Conservation (phyloP, 73 alveolate species). For the Tetrahymena elliotti region DNA sequence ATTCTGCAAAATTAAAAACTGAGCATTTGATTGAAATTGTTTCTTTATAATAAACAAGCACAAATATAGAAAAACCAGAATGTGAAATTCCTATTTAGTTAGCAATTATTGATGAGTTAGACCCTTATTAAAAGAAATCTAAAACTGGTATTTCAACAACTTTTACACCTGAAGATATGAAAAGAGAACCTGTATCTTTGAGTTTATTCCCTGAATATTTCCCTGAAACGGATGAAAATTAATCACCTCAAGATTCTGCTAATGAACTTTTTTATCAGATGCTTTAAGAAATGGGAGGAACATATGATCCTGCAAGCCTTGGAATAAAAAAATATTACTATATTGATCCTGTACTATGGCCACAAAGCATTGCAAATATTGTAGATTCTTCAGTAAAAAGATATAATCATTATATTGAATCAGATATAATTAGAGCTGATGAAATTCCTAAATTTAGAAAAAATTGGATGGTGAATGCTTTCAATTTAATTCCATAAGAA, state of each 20-base stretch:
- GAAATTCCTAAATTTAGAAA: slow-evolving; percentile 80
- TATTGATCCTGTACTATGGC: slow-evolving; percentile 62
- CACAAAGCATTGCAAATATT: slow-evolving; percentile 60
- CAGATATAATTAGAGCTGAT: slow-evolving; percentile 71
- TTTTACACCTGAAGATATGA: slow-evolving; percentile 57
- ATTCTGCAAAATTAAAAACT: slow-evolving; percentile 71
- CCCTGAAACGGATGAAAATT: slow-evolving; percentile 49
- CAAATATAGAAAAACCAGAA: slow-evolving; percentile 37
- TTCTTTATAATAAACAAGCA: slow-evolving; percentile 67
- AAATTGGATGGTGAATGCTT: slow-evolving; percentile 78
- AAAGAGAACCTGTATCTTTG: slow-evolving; percentile 62
- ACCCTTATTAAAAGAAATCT: slow-evolving; percentile 55
- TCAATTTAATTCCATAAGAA: slow-evolving; percentile 58
- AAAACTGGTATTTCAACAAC: slow-evolving; percentile 57
- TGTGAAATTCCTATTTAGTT: slow-evolving; percentile 47
- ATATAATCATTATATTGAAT: slow-evolving; percentile 73
- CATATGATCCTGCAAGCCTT: slow-evolving; percentile 71
- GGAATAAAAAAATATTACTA: slow-evolving; percentile 58
- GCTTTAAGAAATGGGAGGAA: slow-evolving; percentile 31
- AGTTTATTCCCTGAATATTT: slow-evolving; percentile 59
- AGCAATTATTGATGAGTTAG: slow-evolving; percentile 57
- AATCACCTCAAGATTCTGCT: slow-evolving; percentile 44
- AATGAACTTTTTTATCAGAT: slow-evolving; percentile 4
- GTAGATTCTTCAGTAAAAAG: slow-evolving; percentile 69
- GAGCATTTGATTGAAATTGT: slow-evolving; percentile 80